phyloP scores from a whole-genome alignment of 2,329 filamentous ascomycete genomes.

The Akanthomyces uredinophilus region DNA sequence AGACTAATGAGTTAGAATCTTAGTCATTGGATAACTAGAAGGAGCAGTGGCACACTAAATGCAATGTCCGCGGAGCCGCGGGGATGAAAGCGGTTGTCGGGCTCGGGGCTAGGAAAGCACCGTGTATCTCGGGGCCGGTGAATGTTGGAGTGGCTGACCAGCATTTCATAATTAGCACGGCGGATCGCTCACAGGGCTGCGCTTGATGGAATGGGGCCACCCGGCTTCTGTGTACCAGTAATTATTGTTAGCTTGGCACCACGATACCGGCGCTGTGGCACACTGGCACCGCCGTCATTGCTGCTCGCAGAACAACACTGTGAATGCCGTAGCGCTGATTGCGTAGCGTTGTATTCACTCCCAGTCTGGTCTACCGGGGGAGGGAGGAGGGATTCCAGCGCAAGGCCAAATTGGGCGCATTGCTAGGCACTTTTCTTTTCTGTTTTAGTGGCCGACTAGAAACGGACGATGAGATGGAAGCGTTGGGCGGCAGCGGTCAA shows the following conservation, averaged over 20 bases:
- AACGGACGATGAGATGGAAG: not conserved
- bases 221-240: not conserved
- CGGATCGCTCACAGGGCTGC: constrained; percentile 12
- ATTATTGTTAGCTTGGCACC: not conserved
- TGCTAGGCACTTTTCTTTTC: too few relatives aligned
- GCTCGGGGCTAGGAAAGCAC: constrained; percentile 14
- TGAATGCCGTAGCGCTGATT: constrained; percentile 7
- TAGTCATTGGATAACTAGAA: not conserved
- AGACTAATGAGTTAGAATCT: not conserved
- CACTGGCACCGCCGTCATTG: not conserved
- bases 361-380: not conserved
- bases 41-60: not conserved
- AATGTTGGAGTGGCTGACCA: not conserved
- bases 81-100: constrained; percentile 11
- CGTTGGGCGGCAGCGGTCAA: not conserved
- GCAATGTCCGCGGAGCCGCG: constrained; percentile 10
- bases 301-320: constrained; percentile 4
- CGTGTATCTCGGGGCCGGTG: constrained; percentile 7
- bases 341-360: not conserved
- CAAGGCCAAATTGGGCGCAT: not conserved
- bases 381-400: not conserved
- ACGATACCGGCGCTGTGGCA: not conserved
- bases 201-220: not conserved
- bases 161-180: not conserved
- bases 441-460: not conserved